phyloP scores from a whole-genome alignment of 148 eudicot species.

The Drosera capensis region DNA sequence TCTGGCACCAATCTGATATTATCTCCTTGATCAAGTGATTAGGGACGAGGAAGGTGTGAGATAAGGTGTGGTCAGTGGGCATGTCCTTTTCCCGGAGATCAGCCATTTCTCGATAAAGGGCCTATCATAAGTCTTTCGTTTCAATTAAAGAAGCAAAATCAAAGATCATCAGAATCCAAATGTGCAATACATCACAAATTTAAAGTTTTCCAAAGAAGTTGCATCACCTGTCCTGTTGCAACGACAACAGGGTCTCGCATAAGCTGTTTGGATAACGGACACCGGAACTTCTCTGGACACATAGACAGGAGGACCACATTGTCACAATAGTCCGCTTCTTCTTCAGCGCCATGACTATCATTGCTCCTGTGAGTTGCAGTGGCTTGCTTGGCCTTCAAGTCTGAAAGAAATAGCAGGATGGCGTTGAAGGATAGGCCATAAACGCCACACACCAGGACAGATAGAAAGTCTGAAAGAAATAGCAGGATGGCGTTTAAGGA shows the following conservation, averaged over 20 bases:
- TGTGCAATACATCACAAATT: neutral
- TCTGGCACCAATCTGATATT: constrained; percentile 63
- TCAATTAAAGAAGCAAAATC: neutral
- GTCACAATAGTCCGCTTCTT: too few relatives aligned
- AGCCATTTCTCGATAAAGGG: constrained; percentile 58
- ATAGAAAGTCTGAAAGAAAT: too few relatives aligned
- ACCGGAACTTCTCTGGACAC: constrained; percentile 52
- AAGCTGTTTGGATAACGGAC: constrained; percentile 73
- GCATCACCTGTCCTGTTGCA: constrained; percentile 60
- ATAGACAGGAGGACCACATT: constrained; percentile 1
- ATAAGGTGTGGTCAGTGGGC: constrained; percentile 66
- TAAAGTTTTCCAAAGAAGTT: neutral
- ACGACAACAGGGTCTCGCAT: constrained; percentile 85
- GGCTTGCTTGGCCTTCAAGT: too few relatives aligned
- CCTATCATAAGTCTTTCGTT: constrained; percentile 63
- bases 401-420: too few relatives aligned
- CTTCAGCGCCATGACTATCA: too few relatives aligned
- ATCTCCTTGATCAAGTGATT: constrained; percentile 47
- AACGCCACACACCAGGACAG: too few relatives aligned
- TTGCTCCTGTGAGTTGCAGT: too few relatives aligned
- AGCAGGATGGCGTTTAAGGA: too few relatives aligned
- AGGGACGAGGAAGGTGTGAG: constrained; percentile 46
- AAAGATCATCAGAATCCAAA: neutral
- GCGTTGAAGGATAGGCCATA: too few relatives aligned
- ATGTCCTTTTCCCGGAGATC: constrained; percentile 44